phyloP scores from a whole-genome alignment of 495 filamentous ascomycete genomes.

The Hypoxylon fragiforme region DNA sequence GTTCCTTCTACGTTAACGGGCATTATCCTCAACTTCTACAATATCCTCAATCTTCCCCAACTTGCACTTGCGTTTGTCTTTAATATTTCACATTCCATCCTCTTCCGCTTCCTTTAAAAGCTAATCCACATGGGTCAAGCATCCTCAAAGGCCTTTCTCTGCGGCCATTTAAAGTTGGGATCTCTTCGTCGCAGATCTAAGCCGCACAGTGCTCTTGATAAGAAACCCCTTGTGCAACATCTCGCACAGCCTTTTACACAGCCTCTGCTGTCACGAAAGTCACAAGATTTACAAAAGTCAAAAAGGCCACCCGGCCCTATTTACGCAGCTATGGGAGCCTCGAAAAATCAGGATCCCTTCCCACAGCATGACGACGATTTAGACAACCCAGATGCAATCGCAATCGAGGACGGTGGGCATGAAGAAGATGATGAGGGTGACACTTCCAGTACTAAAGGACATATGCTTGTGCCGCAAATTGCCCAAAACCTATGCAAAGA shows the following conservation, averaged over 20 bases:
- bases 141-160: background rate
- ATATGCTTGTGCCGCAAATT: background rate
- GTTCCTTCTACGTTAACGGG: too few relatives aligned
- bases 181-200: background rate
- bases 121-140: conserved; percentile 11
- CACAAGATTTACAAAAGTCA: too few relatives aligned
- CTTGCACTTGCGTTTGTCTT: background rate
- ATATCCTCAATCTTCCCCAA: too few relatives aligned
- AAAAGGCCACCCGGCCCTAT: too few relatives aligned
- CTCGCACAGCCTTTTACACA: background rate
- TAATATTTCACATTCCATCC: background rate
- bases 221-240: background rate
- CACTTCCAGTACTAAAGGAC: background rate
- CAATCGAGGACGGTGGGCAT: background rate
- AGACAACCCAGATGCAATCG: background rate
- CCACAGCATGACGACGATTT: conserved; percentile 4
- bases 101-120: background rate
- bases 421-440: background rate
- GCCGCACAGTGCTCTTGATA: background rate
- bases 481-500: conserved; percentile 21
- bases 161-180: background rate
- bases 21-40: too few relatives aligned
- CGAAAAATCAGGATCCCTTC: too few relatives aligned
- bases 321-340: too few relatives aligned
- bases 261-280: background rate